phyloP scores from a whole-genome alignment of 805 yeast species.

The Pichia nanzhaoensis region DNA sequence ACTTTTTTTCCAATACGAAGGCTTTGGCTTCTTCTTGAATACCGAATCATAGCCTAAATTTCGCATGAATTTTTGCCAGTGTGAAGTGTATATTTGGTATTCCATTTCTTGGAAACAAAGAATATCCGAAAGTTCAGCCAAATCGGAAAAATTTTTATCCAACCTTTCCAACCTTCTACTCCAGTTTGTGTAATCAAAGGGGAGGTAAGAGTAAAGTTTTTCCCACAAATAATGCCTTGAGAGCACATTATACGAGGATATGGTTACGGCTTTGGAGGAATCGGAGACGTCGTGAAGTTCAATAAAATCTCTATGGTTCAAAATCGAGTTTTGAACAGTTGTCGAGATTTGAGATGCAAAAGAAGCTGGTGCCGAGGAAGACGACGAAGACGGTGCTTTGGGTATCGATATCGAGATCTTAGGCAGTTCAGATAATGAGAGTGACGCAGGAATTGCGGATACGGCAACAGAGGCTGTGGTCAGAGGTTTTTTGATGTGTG shows the following conservation, averaged over 20 bases:
- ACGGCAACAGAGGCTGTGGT: not conserved
- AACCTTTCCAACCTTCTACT: conserved; percentile 39
- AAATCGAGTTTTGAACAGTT: conserved; percentile 13
- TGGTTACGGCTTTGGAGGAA: conserved; percentile 18
- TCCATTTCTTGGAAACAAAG: conserved; percentile 45
- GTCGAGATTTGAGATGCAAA: not conserved
- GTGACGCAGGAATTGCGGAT: not conserved
- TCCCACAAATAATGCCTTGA: conserved; percentile 52
- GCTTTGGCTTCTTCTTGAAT: conserved; percentile 44
- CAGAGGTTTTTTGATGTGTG: not conserved
- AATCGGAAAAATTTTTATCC: conserved; percentile 31
- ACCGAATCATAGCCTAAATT: conserved; percentile 37
- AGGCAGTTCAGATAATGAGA: not conserved
- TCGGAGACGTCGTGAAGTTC: conserved; percentile 4
- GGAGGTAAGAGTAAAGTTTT: conserved; percentile 45
- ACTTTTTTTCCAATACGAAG: conserved; percentile 45
- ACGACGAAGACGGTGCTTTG: not conserved
- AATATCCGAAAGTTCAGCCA: conserved; percentile 37
- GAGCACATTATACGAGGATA: conserved; percentile 31
- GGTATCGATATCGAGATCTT: not conserved
- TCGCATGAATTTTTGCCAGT: conserved; percentile 21
- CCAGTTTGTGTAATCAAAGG: conserved; percentile 43
- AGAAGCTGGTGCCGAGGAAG: not conserved
- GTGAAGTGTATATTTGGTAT: conserved; percentile 22
- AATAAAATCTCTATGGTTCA: conserved; percentile 20